phyloP scores from a whole-genome alignment of 805 yeast species.

The Ogataea methanolica region DNA sequence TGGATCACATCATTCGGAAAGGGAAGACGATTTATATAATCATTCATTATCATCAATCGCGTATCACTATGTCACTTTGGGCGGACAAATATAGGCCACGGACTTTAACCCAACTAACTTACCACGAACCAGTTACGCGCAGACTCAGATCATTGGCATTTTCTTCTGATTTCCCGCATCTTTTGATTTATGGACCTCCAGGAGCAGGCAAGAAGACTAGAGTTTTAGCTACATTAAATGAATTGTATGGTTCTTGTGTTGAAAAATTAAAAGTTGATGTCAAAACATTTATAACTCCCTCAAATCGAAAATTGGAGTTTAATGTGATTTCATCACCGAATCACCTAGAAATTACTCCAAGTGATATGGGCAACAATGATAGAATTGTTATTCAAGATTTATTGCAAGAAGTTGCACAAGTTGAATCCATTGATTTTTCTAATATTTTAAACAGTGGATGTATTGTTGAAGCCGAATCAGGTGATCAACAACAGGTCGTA shows the following conservation, averaged over 20 bases:
- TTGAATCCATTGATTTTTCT: conserved; percentile 86
- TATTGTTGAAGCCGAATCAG: background rate
- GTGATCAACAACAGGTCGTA: conserved; percentile 1
- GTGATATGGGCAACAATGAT: conserved; percentile 95
- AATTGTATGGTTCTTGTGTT: conserved; percentile 78
- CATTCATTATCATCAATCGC: too few relatives aligned
- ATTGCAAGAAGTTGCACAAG: conserved; percentile 89
- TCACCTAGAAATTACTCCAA: conserved; percentile 93
- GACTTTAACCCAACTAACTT: conserved; percentile 56
- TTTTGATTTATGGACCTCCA: conserved; percentile 88
- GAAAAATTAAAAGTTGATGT: conserved; percentile 87
- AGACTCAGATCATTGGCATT: conserved; percentile 46
- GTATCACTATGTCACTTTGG: conserved; percentile 77
- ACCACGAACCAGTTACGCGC: conserved; percentile 59
- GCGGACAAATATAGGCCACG: conserved; percentile 91
- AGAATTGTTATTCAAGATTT: conserved; percentile 92
- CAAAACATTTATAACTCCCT: conserved; percentile 69
- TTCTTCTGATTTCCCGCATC: conserved; percentile 88
- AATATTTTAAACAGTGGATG: conserved; percentile 29
- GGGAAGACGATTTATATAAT: too few relatives aligned
- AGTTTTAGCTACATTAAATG: conserved; percentile 70
- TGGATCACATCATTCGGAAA: too few relatives aligned
- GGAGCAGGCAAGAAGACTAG: conserved; percentile 98
- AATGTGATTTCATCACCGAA: conserved; percentile 88
- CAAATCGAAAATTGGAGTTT: conserved; percentile 79